Evolutionary conservation across 139 green algal species (phyloP), one percentile per base, ranked within the genome.

Genomic region (Haematococcus sp.): DNA sequence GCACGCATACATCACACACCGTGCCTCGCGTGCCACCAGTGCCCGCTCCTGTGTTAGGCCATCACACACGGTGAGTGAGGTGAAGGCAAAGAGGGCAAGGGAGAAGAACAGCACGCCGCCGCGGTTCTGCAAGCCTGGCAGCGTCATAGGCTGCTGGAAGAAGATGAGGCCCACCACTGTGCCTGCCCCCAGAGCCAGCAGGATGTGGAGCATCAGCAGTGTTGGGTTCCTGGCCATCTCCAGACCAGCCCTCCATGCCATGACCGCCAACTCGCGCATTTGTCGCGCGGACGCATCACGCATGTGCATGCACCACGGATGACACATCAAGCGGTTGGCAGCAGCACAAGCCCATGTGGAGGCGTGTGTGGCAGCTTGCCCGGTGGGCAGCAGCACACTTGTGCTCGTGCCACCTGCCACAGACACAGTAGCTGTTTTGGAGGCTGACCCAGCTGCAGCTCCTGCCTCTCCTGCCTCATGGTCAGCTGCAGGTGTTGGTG

Each of bases 101-200:
- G 83, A 76, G 74, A 96, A 96, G 74, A 96, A 94, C 61, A 94
- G 73, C 54, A 76, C 85, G 35, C 91, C 88, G 63, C 84, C 49
- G 22, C 68, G 82, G 77, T 95, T 92, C 77, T 96, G 91, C 65
- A 72, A 19, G 63, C 76, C 76, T 7, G 32, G 49, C 46, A 77
- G 59, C 28, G 54, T 54, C 1, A 59, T n/a, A 13, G 61, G 22
- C 30, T 91, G 80, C 11, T 85, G 20, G 58, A 78, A 88, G 78
- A 95, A 96, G 71, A 94, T 90, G 61, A 85, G 28, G 15, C 90
- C 91, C 81, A 96, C 86, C 54, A 85, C 28, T 28, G 87, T 9
- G 2, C 79, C 86, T 22, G 91, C 46, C 31, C 40, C 32, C 56
- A 87, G 5, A 16, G 72, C 84, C 60, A 93, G 71, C 0, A 73